phyloP scores from a whole-genome alignment of 192 early-diverging fungal species.

The Backusella liffmaniae region DNA sequence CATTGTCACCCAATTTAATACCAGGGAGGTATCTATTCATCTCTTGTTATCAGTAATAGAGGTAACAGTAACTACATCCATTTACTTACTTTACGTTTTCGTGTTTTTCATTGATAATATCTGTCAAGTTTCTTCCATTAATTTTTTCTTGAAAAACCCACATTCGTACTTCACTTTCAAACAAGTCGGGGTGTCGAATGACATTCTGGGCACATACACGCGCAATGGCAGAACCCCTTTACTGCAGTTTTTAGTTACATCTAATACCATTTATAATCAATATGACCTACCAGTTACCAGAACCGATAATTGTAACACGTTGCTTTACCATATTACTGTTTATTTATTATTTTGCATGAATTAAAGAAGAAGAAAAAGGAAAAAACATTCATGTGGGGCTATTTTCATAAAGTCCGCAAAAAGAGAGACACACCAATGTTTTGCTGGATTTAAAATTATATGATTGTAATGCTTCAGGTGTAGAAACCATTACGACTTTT shows the following conservation, averaged over 20 bases:
- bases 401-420: neutral
- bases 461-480: too few species aligned
- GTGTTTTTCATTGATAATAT: slow-evolving; percentile 91
- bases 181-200: slow-evolving; percentile 45
- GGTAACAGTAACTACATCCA: neutral
- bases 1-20: slow-evolving; percentile 76
- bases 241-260: neutral
- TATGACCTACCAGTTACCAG: neutral
- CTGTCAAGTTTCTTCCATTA: slow-evolving; percentile 77
- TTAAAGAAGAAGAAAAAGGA: neutral
- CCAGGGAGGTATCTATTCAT: slow-evolving; percentile 72
- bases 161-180: slow-evolving; percentile 81
- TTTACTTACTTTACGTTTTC: slow-evolving; percentile 73
- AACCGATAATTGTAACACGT: neutral
- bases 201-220: slow-evolving; percentile 89
- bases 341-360: neutral
- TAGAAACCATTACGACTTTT: too few species aligned
- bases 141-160: slow-evolving; percentile 95
- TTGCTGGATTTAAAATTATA: too few species aligned
- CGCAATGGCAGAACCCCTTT: slow-evolving; percentile 90
- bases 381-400: neutral
- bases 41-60: too few species aligned
- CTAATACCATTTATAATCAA: neutral
- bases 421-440: too few species aligned
- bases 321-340: neutral